Evolutionary conservation across 179 eudicot species (phyloP).

Genomic region (Heliamphora ciliata): DNA sequence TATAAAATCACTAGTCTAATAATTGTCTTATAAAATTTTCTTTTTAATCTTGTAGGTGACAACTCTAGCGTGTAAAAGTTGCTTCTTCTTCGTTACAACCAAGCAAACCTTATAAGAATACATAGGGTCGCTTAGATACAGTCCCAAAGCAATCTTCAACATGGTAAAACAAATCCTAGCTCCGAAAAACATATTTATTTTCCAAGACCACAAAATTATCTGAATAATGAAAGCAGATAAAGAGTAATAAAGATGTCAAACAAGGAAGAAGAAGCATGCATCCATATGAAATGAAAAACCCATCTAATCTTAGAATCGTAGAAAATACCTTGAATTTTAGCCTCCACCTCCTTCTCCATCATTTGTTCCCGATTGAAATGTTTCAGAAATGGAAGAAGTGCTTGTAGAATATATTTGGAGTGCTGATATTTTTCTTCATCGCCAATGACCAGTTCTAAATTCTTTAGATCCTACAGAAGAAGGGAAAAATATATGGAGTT

Average conservation of each 20-base stretch:
- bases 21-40: no score
- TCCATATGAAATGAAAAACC: not conserved
- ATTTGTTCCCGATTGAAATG: conserved; percentile 42
- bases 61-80: not conserved
- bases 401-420: conserved; percentile 28
- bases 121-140: not conserved
- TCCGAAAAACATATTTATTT: not conserved
- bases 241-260: not conserved
- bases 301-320: not conserved
- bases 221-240: not conserved
- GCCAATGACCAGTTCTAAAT: conserved; percentile 16
- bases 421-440: conserved; percentile 24
- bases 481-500: not conserved
- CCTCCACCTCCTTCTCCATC: conserved; percentile 50
- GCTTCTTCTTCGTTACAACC: not conserved
- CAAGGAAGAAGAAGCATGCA: not conserved
- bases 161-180: not conserved
- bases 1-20: no score
- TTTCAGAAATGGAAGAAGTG: conserved; percentile 37
- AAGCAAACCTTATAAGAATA: not conserved
- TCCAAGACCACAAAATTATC: not conserved
- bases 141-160: not conserved
- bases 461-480: conserved; percentile 20
- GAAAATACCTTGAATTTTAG: conserved; percentile 49
- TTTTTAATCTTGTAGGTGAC: not conserved